Base-by-base conservation (phyloP, 2,329 filamentous ascomycete species). In the Pyrenochaeta sp. region DNA sequence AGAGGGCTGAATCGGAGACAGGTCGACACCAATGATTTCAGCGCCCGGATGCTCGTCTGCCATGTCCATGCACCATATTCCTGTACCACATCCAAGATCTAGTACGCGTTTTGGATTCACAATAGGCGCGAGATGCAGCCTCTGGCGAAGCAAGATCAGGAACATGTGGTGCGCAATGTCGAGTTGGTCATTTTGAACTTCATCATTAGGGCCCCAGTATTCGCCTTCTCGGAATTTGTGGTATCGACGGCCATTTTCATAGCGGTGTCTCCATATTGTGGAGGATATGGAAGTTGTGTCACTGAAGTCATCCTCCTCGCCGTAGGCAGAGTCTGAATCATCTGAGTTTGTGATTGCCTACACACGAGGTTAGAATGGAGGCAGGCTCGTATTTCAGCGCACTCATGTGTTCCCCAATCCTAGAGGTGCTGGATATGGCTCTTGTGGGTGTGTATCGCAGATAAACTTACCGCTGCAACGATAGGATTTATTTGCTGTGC, bases 1-100 rank as follows among this genome's bases (percentile, higher is more conserved):
- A 33, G 58, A 55, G 2, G 79, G 80, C 56, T 82, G 80, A 36
- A 80, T 82, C 21, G 80, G 78, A 2, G 75, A 77, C 39, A 82
- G 72, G 61, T 82, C 80, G 17, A 75, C 74, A 27, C 80, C 81
- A 6, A 75, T 74, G 33, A 84, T 75, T 21, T 70, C 63, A 12
- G 79, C 77, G 45, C 48, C 39, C 20, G 61, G 62, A 45, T 66
- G 62, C 15, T 68, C 60, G 20, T 66, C 63, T 2, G 61, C 69
- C 61, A 66, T 63, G 45, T 70, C 67, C 37, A 69, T 60, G 23
- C 60, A 63, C 68, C 69, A 71, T 9, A 72, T 72, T 5, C 68
- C 68, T 2, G 64, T 68, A 29, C 68, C 68, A 45, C 60, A 67
- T 7, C 68, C 68, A 0, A 72, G 56, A 35, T 71, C 68, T 6